These are phyloP conservation scores for Sisymbrium irio DNA, from an alignment of 345 rosid species.

Conservation along the genomic window DNA sequence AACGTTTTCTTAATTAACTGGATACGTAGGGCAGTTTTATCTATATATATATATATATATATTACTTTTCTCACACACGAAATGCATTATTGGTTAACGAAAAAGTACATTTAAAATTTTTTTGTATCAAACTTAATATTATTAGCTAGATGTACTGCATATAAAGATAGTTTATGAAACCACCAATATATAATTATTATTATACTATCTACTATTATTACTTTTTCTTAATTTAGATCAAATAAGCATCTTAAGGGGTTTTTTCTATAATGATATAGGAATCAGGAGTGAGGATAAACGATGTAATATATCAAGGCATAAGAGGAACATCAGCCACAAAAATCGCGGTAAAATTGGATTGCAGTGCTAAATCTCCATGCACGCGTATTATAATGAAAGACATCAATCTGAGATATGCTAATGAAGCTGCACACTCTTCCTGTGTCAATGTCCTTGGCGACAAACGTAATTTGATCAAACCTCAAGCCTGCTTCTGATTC, in stretches of 20 bases:
- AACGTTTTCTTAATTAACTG: too few species aligned
- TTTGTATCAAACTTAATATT: too few species aligned
- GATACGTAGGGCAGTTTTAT: too few species aligned
- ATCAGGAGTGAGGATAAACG: conserved; percentile 39
- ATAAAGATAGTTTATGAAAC: too few species aligned
- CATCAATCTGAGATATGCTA: conserved; percentile 29
- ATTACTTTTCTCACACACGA: too few species aligned
- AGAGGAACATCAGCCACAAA: conserved; percentile 43
- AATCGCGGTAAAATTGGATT: conserved; percentile 38
- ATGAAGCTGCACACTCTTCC: conserved; percentile 33
- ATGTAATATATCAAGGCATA: conserved; percentile 37
- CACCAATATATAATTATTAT: too few species aligned
- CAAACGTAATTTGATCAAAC: conserved; percentile 18
- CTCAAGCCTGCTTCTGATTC: conserved; percentile 26
- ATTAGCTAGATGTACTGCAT: too few species aligned
- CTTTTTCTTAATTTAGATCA: too few species aligned
- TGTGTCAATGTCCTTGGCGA: conserved; percentile 37
- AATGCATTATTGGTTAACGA: too few species aligned
- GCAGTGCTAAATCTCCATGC: conserved; percentile 41
- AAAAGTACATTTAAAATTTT: too few species aligned
- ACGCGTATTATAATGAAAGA: conserved; percentile 30
- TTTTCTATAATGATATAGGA: conserved; percentile 2
- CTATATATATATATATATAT: too few species aligned
- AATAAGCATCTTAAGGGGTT: neutral
- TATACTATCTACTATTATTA: too few species aligned